Base-by-base conservation (phyloP, 1,139 yeast species). In the Saccharomyces pastorianus region DNA sequence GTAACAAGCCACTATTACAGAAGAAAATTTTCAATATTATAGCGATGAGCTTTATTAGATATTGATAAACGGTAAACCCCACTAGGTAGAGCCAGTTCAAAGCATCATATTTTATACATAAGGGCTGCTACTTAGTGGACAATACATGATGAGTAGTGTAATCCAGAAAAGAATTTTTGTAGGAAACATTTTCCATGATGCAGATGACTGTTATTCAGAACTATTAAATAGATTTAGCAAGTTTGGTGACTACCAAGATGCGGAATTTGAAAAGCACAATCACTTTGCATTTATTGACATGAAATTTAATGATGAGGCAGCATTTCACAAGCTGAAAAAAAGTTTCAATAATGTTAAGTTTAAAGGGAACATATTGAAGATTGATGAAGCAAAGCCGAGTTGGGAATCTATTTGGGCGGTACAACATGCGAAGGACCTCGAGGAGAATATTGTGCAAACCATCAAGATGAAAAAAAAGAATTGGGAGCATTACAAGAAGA, bases 251-350 rank as follows among this genome's bases (percentile, higher is more conserved):
- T 62, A 81, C n/a, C 14, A 23, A 3, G 61, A 69, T 72, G 79
- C 53, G 46, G 70, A 58, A 53, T 60, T 68, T 46, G 70, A 68
- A 46, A 58, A 68, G 31, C 85, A 82, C 51, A 78, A 75, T 54
- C 75, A 76, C 62, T 91, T 83, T 73, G 97, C 84, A 1, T 89
- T 78, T 62, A 69, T 87, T 1, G 82, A 85, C 9, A 71, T 91
- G 68, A 71, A 75, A 9, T 68, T 84, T 13, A 71, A 76, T 0
- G 73, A 76, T 7, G 72, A 73, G 17, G 70, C 75, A 29, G 78
- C 75, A 13, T 62, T 59, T 56, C 73, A 71, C 1, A 78, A 78
- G 49, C 71, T 91, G 56, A 78, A 78, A 57, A 68, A 72, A 4
- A 73, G 85, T 0, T 77, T 88, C 58, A 79, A 88, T 66, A 95